Evolutionary conservation across 805 yeast genomes (phyloP).

Genomic region (Lachancea quebecensis): DNA sequence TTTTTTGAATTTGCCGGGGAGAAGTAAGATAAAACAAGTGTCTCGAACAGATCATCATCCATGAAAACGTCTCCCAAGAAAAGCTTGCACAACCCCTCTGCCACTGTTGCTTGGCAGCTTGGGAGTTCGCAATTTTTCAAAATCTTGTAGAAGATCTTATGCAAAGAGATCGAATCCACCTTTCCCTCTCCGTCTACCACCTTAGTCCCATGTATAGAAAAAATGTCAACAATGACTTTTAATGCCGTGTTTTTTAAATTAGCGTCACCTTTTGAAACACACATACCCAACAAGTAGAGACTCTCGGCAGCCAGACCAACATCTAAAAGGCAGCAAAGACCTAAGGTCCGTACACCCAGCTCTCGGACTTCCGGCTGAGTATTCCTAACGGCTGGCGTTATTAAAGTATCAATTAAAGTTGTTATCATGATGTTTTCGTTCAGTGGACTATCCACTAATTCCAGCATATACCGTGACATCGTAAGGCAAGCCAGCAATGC

Average conservation of each 20-base stretch:
- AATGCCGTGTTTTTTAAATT: slow-evolving; percentile 55
- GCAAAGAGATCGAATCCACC: slow-evolving; percentile 59
- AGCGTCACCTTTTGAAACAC: slow-evolving; percentile 61
- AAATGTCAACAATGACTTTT: slow-evolving; percentile 67
- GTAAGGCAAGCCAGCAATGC: slow-evolving; percentile 56
- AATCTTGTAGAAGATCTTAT: slow-evolving; percentile 62
- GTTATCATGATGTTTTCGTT: slow-evolving; percentile 58
- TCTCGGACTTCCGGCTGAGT: slow-evolving; percentile 48
- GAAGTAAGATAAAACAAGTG: slow-evolving; percentile 67
- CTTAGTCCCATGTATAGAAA: slow-evolving; percentile 67
- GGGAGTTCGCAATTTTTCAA: slow-evolving; percentile 52
- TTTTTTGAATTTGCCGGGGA: slow-evolving; percentile 59
- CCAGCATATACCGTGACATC: slow-evolving; percentile 63
- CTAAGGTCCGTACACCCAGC: slow-evolving; percentile 68
- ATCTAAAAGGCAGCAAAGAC: slow-evolving; percentile 72
- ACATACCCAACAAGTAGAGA: slow-evolving; percentile 58
- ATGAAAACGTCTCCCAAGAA: slow-evolving; percentile 68
- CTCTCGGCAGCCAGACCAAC: slow-evolving; percentile 57
- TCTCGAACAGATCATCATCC: slow-evolving; percentile 65
- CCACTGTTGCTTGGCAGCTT: slow-evolving; percentile 69
- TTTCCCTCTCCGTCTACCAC: slow-evolving; percentile 58
- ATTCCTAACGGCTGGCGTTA: slow-evolving; percentile 69
- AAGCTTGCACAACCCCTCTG: slow-evolving; percentile 80
- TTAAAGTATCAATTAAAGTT: slow-evolving; percentile 67
- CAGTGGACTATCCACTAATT: slow-evolving; percentile 56